These are phyloP conservation scores for Scutellaria barbata DNA, from an alignment of 257 asterid species.

Conservation along the genomic window DNA sequence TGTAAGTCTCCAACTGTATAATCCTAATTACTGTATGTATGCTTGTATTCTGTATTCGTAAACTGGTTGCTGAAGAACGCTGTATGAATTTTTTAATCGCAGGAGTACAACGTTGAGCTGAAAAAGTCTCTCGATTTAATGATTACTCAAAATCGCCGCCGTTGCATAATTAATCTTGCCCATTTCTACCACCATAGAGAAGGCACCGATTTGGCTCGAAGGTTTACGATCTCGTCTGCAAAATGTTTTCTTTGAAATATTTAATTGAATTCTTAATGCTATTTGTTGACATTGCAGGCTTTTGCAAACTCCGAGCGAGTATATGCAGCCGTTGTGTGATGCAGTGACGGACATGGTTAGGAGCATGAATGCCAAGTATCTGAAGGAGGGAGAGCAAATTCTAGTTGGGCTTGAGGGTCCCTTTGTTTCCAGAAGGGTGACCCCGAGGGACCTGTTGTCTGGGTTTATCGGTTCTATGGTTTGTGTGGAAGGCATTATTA, in stretches of 20 bases:
- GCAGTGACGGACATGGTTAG: slow-evolving; percentile 77
- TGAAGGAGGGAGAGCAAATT: slow-evolving; percentile 91
- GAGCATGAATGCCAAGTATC: slow-evolving; percentile 70
- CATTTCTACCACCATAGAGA: slow-evolving; percentile 83
- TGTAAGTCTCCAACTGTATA: slow-evolving; percentile 41
- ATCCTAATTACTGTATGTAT: neutral
- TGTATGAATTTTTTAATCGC: slow-evolving; percentile 24
- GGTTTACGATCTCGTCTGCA: slow-evolving; percentile 41
- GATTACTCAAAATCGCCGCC: slow-evolving; percentile 75
- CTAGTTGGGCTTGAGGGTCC: slow-evolving; percentile 95
- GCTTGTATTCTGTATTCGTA: neutral
- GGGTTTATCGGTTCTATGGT: slow-evolving; percentile 94
- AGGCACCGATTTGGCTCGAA: slow-evolving; percentile 88
- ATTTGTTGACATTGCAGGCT: slow-evolving; percentile 54
- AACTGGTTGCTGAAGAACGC: neutral
- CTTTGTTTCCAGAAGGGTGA: slow-evolving; percentile 89
- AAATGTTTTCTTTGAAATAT: neutral
- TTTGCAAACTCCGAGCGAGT: slow-evolving; percentile 89
- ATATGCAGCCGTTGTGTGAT: slow-evolving; percentile 87
- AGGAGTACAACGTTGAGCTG: slow-evolving; percentile 70
- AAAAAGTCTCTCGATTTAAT: slow-evolving; percentile 60
- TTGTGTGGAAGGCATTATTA: slow-evolving; percentile 90
- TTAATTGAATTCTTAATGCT: neutral
- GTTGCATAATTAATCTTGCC: slow-evolving; percentile 70
- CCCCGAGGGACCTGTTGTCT: slow-evolving; percentile 93